These are phyloP conservation scores for Claviceps spartinae DNA, from an alignment of 2,329 filamentous ascomycete genomes.

Conservation along the genomic window DNA sequence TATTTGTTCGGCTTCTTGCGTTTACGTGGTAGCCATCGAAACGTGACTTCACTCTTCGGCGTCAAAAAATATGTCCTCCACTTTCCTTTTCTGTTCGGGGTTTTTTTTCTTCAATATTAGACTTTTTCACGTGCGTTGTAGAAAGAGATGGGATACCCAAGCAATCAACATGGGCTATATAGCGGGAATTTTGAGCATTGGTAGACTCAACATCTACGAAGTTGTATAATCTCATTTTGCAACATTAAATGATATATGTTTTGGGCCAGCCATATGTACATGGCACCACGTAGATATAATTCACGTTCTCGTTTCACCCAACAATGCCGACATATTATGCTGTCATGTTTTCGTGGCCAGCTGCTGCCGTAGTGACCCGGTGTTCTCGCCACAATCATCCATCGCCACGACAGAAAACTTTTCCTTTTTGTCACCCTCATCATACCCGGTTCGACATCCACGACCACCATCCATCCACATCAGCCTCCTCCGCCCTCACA, in stretches of 20 bases:
- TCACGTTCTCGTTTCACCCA: neutral
- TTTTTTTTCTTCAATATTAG: too few species aligned
- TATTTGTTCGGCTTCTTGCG: too few species aligned
- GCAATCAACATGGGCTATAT: conserved; percentile 3
- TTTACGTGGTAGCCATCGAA: too few species aligned
- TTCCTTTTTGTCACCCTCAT: neutral
- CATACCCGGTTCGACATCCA: conserved; percentile 73
- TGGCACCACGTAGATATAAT: too few species aligned
- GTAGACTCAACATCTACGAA: conserved; percentile 31
- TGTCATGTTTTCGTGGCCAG: too few species aligned
- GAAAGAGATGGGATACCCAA: conserved; percentile 1
- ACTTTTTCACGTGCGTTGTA: neutral
- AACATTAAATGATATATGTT: too few species aligned
- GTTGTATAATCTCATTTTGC: neutral
- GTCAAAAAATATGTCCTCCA: neutral
- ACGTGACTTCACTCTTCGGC: too few species aligned
- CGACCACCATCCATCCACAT: conserved; percentile 73
- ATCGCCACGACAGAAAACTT: neutral
- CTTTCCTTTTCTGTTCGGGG: neutral
- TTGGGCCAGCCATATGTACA: too few species aligned
- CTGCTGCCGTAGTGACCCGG: too few species aligned
- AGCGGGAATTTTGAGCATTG: conserved; percentile 5
- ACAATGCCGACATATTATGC: too few species aligned
- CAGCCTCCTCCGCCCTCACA: conserved; percentile 50
- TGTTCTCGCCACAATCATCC: neutral